Base-by-base conservation (phyloP, 441 rosid species). In the Erodium moschatum region DNA sequence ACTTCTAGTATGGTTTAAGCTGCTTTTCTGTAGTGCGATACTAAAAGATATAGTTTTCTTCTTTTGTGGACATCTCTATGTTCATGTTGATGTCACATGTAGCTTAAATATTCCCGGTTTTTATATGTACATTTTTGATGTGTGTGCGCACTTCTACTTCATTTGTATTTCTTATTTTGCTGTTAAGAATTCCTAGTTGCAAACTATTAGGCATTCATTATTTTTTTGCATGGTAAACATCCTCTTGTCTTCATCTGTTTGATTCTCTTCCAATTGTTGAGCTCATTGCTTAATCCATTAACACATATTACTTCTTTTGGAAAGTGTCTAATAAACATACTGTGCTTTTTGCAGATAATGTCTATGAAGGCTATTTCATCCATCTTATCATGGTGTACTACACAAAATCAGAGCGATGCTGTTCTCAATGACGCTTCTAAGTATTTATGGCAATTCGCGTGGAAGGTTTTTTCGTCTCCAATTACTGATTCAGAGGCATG, bases 401-500 rank as follows among this genome's bases (percentile, higher is more conserved):
- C 79, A 58, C 78, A 75, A 70, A 68, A 78, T 65, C 82, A 68
- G 74, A 74, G 76, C 52, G 77, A 82, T 67, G 71, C 67, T 75
- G 79, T 79, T 52, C 85, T 87, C 68, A 77, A 80, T 66, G 70
- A 78, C 69, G 81, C 87, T 65, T 79, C 79, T 77, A 70, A 73
- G 69, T 87, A 85, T 83, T 65, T 88, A 79, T 87, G 93, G 96
- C 80, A 83, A 68, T 87, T 89, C 82, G 77, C 81, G 72, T 73
- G 75, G 84, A 82, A 82, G 74, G 80, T 83, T 50, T 67, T 83
- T 66, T 76, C 88, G 60, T 76, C 86, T 73, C 85, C 83, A 72
- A 75, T 75, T 21, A 76, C 79, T 67, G 76, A 82, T 66, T 84
- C 96, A 77, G 97, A 89, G 91, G 98, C 89, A 73, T 69, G 72